A percentile compares a stretch with the other conserved stretches of the same genome.
Conservation (phyloP, 2,329 filamentous ascomycete genomes). For the Coleophoma eucalyptorum region DNA sequence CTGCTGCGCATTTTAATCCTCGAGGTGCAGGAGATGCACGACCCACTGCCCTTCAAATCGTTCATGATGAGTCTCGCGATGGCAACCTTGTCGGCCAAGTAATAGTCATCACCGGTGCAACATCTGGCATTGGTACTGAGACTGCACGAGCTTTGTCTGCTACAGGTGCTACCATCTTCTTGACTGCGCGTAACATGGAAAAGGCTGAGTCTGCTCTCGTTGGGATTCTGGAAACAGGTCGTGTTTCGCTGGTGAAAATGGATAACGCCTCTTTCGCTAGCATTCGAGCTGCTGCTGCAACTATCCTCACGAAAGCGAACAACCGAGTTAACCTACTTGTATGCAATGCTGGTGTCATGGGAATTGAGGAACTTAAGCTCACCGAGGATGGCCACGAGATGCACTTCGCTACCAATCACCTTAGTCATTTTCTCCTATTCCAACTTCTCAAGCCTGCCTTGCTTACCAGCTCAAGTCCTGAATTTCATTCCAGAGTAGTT, state of each 20-base stretch:
- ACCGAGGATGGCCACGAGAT: constrained; percentile 43
- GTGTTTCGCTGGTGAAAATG: constrained; percentile 26
- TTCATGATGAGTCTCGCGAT: constrained; percentile 14
- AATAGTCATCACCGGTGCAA: constrained; percentile 30
- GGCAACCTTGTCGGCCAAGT: constrained; percentile 33
- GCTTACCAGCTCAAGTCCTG: constrained; percentile 31
- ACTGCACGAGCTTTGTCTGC: constrained; percentile 28
- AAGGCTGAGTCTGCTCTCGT: constrained; percentile 24
- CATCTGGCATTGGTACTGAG: constrained; percentile 31
- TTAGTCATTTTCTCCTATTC: constrained; percentile 49
- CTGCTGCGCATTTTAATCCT: constrained; percentile 2
- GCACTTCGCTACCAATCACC: constrained; percentile 48
- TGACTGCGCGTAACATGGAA: constrained; percentile 27
- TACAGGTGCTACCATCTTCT: constrained; percentile 30
- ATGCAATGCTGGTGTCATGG: constrained; percentile 14
- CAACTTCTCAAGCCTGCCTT: constrained; percentile 41
- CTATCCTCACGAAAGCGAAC: constrained; percentile 18
- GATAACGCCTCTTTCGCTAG: constrained; percentile 27
- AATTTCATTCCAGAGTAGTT: constrained; percentile 41
- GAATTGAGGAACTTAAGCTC: constrained; percentile 20
- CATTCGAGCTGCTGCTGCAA: constrained; percentile 22
- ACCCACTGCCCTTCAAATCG: constrained; percentile 24
- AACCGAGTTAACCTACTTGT: constrained; percentile 25
- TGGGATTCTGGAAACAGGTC: constrained; percentile 34
- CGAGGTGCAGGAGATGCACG: constrained; percentile 6